A percentile compares a stretch with the other conserved stretches of the same genome.
phyloP scores from a whole-genome alignment of 495 filamentous ascomycete genomes.

The Podospora bellae-mahoneyi region DNA sequence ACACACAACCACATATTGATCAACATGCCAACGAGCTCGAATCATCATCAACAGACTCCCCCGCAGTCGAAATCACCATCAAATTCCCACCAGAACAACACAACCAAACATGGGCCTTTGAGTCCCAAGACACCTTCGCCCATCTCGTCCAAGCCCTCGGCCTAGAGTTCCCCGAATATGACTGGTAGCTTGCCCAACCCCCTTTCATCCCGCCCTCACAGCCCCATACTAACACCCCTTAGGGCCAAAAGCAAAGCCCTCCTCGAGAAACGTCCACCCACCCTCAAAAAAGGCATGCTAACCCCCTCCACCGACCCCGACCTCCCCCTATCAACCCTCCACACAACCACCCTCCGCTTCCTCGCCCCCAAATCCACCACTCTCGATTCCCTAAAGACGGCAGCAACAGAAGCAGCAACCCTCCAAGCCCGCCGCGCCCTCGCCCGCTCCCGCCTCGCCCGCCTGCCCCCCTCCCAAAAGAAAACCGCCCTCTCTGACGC shows the following conservation, averaged over 20 bases:
- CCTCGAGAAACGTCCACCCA: slow-evolving; percentile 21
- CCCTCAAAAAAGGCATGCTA: slow-evolving; percentile 23
- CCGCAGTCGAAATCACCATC: slow-evolving; percentile 23
- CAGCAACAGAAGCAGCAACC: slow-evolving; percentile 37
- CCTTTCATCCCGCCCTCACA: not conserved
- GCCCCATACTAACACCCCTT: not conserved
- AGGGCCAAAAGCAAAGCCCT: slow-evolving; percentile 31
- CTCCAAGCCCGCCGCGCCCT: slow-evolving; percentile 14
- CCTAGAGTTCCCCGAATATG: slow-evolving; percentile 27
- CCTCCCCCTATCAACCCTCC: slow-evolving; percentile 48
- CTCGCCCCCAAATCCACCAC: slow-evolving; percentile 57
- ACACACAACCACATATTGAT: slow-evolving; percentile 5
- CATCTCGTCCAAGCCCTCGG: slow-evolving; percentile 22
- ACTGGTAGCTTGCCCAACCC: slow-evolving; percentile 19
- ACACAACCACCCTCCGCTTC: slow-evolving; percentile 57
- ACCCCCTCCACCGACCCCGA: slow-evolving; percentile 33
- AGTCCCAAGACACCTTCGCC: slow-evolving; percentile 16
- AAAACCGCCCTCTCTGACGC: slow-evolving; percentile 45
- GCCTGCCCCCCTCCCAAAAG: slow-evolving; percentile 29
- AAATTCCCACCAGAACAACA: slow-evolving; percentile 31
- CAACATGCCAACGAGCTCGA: not conserved
- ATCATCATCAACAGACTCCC: slow-evolving; percentile 5
- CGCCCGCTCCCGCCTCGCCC: slow-evolving; percentile 32
- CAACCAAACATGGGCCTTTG: slow-evolving; percentile 24
- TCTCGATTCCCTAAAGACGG: slow-evolving; percentile 46